A percentile compares a stretch with the other conserved stretches of the same genome.
Evolutionary conservation across 2,329 filamentous ascomycete species (phyloP).

Genomic region (Trichophyton verrucosum): DNA sequence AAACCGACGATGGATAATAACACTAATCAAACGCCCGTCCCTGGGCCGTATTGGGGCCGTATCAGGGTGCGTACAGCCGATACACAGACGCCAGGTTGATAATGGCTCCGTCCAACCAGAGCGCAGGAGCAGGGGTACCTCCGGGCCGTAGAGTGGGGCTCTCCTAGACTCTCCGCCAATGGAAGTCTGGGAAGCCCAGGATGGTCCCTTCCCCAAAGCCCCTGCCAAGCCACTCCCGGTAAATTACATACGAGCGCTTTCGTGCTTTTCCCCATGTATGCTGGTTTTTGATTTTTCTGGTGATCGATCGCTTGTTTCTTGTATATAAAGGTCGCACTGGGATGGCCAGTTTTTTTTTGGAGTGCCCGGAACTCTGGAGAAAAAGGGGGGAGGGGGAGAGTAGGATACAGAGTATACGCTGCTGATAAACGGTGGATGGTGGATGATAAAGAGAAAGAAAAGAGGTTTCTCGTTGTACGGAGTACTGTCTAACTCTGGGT

Average conservation of each 20-base stretch:
- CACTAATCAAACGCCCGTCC: neutral
- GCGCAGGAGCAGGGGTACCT: neutral
- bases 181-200: too few relatives aligned
- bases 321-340: neutral
- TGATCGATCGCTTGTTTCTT: neutral
- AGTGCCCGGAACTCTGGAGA: too few relatives aligned
- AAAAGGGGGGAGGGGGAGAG: neutral
- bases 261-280: neutral
- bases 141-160: neutral
- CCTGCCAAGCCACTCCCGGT: constrained; percentile 3
- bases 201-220: neutral
- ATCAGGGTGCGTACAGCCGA: neutral
- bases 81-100: neutral
- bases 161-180: neutral
- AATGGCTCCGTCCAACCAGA: neutral
- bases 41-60: neutral
- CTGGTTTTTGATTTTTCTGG: neutral
- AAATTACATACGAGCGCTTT: neutral
- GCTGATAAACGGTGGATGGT: neutral
- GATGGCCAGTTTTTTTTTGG: neutral
- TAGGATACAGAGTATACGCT: neutral
- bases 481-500: neutral
- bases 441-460: neutral
- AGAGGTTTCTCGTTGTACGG: neutral
- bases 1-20: neutral